A percentile compares a stretch with the other conserved stretches of the same genome.
phyloP scores from a whole-genome alignment of 2,329 filamentous ascomycete species.

The Pseudovirgaria hyperparasitica region DNA sequence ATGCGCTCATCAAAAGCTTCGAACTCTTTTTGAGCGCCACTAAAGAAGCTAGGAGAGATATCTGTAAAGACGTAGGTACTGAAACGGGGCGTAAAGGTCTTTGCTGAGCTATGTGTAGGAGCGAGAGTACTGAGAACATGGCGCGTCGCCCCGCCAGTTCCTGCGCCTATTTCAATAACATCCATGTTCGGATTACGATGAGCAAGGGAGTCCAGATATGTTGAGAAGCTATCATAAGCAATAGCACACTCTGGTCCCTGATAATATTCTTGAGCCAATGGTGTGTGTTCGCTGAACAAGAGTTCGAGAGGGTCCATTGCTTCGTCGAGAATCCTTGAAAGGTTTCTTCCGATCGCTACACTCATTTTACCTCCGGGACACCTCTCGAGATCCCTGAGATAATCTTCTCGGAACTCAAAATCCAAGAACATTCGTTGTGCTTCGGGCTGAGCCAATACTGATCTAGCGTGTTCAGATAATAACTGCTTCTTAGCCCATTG shows the following conservation, averaged over 20 bases:
- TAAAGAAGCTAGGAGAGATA: constrained; percentile 11
- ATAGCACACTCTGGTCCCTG: constrained; percentile 1
- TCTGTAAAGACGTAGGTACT: constrained; percentile 11
- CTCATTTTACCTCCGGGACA: background rate
- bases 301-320: constrained; percentile 2
- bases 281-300: background rate
- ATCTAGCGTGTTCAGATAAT: too few relatives aligned
- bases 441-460: too few relatives aligned
- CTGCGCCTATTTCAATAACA: constrained; percentile 11
- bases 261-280: constrained; percentile 2
- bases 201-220: constrained; percentile 1
- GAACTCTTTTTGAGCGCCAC: constrained; percentile 6
- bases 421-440: constrained; percentile 1
- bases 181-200: constrained; percentile 6
- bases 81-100: constrained; percentile 7
- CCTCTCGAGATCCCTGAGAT: constrained; percentile 1
- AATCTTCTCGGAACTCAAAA: background rate
- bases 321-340: constrained; percentile 1
- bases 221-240: constrained; percentile 2
- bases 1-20: constrained; percentile 6
- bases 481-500: too few relatives aligned
- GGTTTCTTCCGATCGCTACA: background rate
- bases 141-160: constrained; percentile 9
- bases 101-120: background rate
- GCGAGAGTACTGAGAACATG: constrained; percentile 4